A percentile compares a stretch with the other conserved stretches of the same genome.
Evolutionary conservation across 176 grass and related monocot species (phyloP).

Genomic region (Hordeum vulgare): DNA sequence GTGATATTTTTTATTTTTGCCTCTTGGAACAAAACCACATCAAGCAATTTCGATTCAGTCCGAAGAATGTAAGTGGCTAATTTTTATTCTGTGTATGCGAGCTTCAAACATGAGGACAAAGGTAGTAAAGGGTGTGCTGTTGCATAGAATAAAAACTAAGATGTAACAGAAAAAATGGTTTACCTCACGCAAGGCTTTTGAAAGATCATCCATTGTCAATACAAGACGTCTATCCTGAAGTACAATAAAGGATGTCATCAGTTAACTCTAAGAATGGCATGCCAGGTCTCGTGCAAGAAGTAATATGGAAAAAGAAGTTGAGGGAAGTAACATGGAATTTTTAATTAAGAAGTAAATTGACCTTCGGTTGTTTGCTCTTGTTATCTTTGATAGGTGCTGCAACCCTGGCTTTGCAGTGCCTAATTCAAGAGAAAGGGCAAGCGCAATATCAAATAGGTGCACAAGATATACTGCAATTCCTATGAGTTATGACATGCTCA

Average conservation of each 20-base stretch:
- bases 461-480: background rate
- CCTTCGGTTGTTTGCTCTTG: conserved; percentile 98
- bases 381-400: conserved; percentile 98
- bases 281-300: background rate
- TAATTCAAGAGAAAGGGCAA: conserved; percentile 24
- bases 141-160: background rate
- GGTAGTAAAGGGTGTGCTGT: background rate
- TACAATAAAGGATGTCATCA: conserved; percentile 4
- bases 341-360: conserved; percentile 22
- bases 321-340: background rate
- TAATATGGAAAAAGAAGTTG: background rate
- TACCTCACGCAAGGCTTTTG: conserved; percentile 87
- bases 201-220: conserved; percentile 96
- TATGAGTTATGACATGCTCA: background rate
- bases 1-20: background rate
- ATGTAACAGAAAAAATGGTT: conserved; percentile 13
- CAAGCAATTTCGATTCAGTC: conserved; percentile 2
- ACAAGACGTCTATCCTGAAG: conserved; percentile 94
- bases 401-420: conserved; percentile 92
- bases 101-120: background rate
- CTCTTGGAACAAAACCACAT: background rate
- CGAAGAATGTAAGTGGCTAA: background rate
- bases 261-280: background rate
- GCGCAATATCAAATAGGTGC: conserved; percentile 5
- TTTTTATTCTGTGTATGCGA: background rate